Evolutionary conservation across 352 stramenopile species (phyloP).

Genomic region (Stramenopiles sp.): DNA sequence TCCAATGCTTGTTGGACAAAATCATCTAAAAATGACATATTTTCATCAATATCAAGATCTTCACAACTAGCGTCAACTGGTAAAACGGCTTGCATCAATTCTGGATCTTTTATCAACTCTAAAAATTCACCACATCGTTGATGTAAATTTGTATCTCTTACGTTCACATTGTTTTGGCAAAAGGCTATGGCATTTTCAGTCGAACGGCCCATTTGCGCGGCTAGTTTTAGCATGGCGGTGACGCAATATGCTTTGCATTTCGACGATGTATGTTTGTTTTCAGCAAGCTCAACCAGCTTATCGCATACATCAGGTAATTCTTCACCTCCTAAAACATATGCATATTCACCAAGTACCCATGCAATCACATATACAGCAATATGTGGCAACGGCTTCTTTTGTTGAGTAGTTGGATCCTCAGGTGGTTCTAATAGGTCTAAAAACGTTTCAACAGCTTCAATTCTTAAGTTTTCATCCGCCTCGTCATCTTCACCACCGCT

Average conservation of each 20-base stretch:
- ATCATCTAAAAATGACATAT: constrained; percentile 78
- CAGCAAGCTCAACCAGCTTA: constrained; percentile 72
- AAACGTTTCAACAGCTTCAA: constrained; percentile 89
- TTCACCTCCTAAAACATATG: constrained; percentile 77
- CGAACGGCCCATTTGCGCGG: constrained; percentile 74
- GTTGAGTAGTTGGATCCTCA: constrained; percentile 20
- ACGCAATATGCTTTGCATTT: constrained; percentile 80
- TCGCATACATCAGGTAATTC: constrained; percentile 79
- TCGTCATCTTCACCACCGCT: constrained; percentile 83
- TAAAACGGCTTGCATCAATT: constrained; percentile 67
- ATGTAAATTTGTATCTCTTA: constrained; percentile 82
- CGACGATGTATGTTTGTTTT: constrained; percentile 49
- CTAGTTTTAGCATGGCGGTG: constrained; percentile 91
- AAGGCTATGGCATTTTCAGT: constrained; percentile 45
- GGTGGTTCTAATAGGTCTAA: constrained; percentile 78
- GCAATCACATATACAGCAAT: constrained; percentile 91
- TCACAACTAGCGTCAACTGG: constrained; percentile 85
- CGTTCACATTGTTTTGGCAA: constrained; percentile 24
- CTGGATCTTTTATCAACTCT: constrained; percentile 66
- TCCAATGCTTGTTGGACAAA: constrained; percentile 74
- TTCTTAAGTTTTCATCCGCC: constrained; percentile 80
- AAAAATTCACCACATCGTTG: constrained; percentile 97
- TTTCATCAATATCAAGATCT: constrained; percentile 80
- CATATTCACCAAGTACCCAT: constrained; percentile 98
- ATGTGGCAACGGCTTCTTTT: constrained; percentile 49